These are phyloP conservation scores for Fragaria vesca DNA, from an alignment of 306 rosid species.

Conservation along the genomic window DNA sequence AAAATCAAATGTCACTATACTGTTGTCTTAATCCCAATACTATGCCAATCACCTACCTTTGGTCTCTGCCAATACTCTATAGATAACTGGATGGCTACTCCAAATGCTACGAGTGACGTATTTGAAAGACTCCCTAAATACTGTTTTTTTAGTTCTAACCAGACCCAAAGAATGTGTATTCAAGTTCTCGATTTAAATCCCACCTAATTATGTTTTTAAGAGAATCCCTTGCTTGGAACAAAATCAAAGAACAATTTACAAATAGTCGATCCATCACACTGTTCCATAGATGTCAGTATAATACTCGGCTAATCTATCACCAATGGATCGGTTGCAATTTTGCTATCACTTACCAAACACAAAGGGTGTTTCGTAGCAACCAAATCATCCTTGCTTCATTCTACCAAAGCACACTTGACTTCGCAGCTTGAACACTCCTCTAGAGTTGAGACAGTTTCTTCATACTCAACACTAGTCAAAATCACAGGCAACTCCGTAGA, in stretches of 20 bases:
- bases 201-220: neutral
- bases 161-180: neutral
- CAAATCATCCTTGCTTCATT: conserved; percentile 30
- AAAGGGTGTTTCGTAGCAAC: conserved; percentile 36
- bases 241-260: neutral
- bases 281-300: neutral
- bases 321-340: conserved; percentile 4
- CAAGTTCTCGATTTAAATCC: neutral
- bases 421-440: neutral
- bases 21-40: no score
- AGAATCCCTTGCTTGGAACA: neutral
- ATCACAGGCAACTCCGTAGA: neutral
- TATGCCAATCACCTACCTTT: no score
- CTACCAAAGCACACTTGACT: conserved; percentile 25
- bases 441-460: neutral
- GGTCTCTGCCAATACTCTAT: neutral
- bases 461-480: neutral
- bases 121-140: neutral
- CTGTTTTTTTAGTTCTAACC: neutral
- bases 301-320: conserved; percentile 1
- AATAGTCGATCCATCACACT: neutral
- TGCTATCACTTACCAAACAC: conserved; percentile 57
- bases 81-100: neutral
- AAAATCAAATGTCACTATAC: no score
- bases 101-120: neutral